Evolutionary conservation across 78 protist species (phyloP).

Genomic region (Neovahlkampfia damariscottae): DNA sequence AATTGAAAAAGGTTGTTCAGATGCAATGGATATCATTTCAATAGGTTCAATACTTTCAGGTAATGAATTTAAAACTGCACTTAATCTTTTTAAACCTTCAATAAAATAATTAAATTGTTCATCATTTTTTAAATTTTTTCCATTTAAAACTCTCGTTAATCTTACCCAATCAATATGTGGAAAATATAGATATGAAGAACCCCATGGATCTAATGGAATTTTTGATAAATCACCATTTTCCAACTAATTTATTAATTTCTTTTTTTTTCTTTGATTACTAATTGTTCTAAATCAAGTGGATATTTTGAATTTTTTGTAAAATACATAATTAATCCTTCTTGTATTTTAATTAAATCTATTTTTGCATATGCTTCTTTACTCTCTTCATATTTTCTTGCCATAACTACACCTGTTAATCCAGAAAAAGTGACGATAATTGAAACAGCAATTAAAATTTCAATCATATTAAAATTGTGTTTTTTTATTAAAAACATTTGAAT

Average conservation of each 20-base stretch:
- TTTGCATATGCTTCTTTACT: background rate
- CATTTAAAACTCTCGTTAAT: background rate
- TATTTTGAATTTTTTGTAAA: background rate
- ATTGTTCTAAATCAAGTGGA: background rate
- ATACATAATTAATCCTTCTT: background rate
- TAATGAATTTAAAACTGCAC: background rate
- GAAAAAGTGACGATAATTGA: background rate
- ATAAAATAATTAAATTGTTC: background rate
- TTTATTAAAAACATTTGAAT: too few relatives aligned
- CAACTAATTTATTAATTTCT: too few relatives aligned
- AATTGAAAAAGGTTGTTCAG: background rate
- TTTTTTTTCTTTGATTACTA: too few relatives aligned
- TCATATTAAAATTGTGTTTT: background rate
- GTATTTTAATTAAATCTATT: background rate
- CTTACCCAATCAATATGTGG: background rate
- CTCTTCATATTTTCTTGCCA: background rate
- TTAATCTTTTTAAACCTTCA: background rate
- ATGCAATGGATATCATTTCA: background rate
- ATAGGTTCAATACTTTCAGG: background rate
- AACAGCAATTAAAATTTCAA: background rate
- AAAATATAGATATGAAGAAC: background rate
- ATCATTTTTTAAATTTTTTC: background rate
- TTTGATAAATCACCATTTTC: background rate
- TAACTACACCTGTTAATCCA: background rate
- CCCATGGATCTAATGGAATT: background rate